A percentile compares a stretch with the other conserved stretches of the same genome.
Conservation (phyloP, 2,329 filamentous ascomycete species). For the Zarea fungicola region DNA sequence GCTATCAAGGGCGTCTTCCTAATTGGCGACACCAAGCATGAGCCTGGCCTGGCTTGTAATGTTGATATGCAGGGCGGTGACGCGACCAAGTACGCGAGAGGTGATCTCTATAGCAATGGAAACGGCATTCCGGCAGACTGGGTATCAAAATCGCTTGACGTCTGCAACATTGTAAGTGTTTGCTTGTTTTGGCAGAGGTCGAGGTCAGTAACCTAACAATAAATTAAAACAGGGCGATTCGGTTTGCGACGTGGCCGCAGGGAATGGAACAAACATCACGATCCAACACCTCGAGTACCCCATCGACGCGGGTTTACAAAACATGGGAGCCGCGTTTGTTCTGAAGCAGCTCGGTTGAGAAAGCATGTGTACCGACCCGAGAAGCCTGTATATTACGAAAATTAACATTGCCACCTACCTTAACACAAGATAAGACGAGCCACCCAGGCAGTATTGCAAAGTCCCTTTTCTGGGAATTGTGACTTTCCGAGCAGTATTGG, state of each 20-base stretch:
- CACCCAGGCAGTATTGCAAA: too few species aligned
- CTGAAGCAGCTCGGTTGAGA: conserved; percentile 5
- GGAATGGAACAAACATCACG: not conserved
- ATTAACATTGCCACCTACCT: not conserved
- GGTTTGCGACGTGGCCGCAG: conserved; percentile 6
- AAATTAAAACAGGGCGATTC: conserved; percentile 9
- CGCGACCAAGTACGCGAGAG: not conserved
- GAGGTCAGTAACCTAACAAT: not conserved
- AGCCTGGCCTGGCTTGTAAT: conserved; percentile 14
- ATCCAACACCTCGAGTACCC: conserved; percentile 1
- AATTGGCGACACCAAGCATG: conserved; percentile 11
- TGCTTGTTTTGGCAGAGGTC: not conserved
- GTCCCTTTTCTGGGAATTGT: too few species aligned
- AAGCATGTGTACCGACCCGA: too few species aligned
- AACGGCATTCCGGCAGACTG: conserved; percentile 8
- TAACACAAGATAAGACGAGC: too few species aligned
- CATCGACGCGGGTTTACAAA: not conserved
- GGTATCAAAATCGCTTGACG: conserved; percentile 12
- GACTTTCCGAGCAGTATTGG: too few species aligned
- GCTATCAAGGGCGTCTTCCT: conserved; percentile 14
- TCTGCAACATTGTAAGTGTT: conserved; percentile 13
- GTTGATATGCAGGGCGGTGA: conserved; percentile 13
- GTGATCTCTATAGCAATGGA: not conserved
- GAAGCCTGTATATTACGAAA: not conserved
- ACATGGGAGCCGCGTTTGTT: conserved; percentile 10